These are phyloP conservation scores for Plasmodium gaboni DNA, from an alignment of 169 alveolate species.

Conservation along the genomic window DNA sequence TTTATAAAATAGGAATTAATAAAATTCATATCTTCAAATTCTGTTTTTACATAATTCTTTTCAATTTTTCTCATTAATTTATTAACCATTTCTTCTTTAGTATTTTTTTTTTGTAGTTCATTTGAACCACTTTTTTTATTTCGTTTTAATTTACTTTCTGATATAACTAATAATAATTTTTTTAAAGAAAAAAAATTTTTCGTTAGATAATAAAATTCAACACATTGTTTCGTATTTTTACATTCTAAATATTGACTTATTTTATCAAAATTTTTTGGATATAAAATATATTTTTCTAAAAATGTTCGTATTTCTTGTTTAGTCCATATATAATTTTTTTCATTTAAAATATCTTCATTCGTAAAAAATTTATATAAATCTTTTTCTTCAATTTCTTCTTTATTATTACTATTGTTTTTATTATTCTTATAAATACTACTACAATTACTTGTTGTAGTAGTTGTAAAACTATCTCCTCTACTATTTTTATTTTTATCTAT, in stretches of 20 bases:
- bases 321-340: conserved; percentile 87
- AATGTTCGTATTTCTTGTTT: conserved; percentile 86
- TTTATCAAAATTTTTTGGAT: conserved; percentile 91
- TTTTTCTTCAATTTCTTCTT: conserved; percentile 68
- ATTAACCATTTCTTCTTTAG: conserved; percentile 63
- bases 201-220: conserved; percentile 81
- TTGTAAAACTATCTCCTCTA: background rate
- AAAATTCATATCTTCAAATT: conserved; percentile 53
- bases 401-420: background rate
- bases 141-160: conserved; percentile 40
- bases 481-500: no score
- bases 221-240: conserved; percentile 89
- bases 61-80: conserved; percentile 50
- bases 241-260: conserved; percentile 90
- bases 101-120: conserved; percentile 37
- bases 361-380: conserved; percentile 45
- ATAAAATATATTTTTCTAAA: conserved; percentile 89
- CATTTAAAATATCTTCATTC: conserved; percentile 69
- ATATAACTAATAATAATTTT: conserved; percentile 27
- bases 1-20: conserved; percentile 12
- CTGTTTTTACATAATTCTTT: conserved; percentile 28
- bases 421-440: background rate
- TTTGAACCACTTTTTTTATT: conserved; percentile 8
- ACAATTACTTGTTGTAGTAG: background rate
- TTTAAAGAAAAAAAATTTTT: conserved; percentile 62